Evolutionary conservation across 208 protist genomes (phyloP).

Genomic region (Crithidia thermophila): DNA sequence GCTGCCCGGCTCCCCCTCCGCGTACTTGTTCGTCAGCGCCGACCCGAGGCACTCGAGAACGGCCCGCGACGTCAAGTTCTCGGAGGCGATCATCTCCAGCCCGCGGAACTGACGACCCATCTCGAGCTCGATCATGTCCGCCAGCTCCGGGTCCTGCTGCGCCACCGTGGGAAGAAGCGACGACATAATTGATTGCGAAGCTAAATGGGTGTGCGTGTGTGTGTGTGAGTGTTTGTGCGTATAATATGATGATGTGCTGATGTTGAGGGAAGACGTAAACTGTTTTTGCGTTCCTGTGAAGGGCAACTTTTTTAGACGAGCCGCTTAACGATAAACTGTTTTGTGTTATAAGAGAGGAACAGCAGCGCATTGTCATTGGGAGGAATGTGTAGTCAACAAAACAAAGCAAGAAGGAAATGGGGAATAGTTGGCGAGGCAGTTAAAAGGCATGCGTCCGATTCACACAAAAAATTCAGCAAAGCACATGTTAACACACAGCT

Average conservation of each 20-base stretch:
- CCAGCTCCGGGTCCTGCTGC: constrained; percentile 81
- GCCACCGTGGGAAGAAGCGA: constrained; percentile 35
- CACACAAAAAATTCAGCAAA: no score
- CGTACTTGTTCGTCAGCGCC: constrained; percentile 99
- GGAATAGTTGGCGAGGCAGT: no score
- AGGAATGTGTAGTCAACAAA: no score
- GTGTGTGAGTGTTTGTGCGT: background rate
- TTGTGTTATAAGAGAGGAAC: no score
- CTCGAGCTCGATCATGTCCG: constrained; percentile 84
- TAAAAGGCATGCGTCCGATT: no score
- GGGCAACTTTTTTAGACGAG: no score
- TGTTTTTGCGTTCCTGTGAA: no score
- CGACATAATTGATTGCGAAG: background rate
- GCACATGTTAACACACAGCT: no score
- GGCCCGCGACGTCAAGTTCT: constrained; percentile 99
- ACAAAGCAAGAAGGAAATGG: no score
- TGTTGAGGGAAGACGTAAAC: no score
- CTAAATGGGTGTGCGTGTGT: background rate
- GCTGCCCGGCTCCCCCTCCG: constrained; percentile 97
- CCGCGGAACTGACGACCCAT: constrained; percentile 87
- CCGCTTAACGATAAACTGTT: no score
- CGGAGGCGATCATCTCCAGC: constrained; percentile 92
- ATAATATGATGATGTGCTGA: background rate
- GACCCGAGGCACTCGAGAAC: constrained; percentile 98
- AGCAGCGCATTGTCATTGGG: no score